phyloP scores from a whole-genome alignment of 2,329 filamentous ascomycete species.

The Penicillium sp. region DNA sequence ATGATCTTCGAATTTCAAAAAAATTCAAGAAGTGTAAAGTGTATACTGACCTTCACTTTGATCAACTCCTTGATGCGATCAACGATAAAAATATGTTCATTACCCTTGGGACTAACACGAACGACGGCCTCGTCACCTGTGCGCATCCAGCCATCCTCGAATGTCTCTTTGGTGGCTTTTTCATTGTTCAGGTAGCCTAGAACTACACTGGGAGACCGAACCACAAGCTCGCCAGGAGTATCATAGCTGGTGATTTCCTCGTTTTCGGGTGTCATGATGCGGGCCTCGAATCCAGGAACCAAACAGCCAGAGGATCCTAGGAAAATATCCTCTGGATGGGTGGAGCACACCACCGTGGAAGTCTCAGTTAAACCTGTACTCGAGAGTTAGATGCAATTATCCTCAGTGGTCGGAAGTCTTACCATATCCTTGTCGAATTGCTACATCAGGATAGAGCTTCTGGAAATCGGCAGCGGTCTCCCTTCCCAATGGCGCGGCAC shows the following conservation, averaged over 20 bases:
- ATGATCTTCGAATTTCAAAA: neutral
- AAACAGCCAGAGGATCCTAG: constrained; percentile 68
- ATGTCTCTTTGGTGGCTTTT: constrained; percentile 75
- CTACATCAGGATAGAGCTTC: constrained; percentile 58
- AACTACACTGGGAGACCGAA: constrained; percentile 70
- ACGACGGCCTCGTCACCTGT: constrained; percentile 82
- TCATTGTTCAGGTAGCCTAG: constrained; percentile 84
- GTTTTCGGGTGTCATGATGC: constrained; percentile 63
- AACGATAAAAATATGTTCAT: constrained; percentile 78
- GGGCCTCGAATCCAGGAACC: constrained; percentile 58
- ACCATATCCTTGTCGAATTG: constrained; percentile 67
- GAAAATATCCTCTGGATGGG: constrained; percentile 55
- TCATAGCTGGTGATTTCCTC: constrained; percentile 65
- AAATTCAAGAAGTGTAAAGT: neutral
- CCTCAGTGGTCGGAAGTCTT: constrained; percentile 13
- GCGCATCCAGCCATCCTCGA: constrained; percentile 70
- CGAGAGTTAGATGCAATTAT: neutral
- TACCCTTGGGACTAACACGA: constrained; percentile 55
- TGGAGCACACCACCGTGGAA: constrained; percentile 60
- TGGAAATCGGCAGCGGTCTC: constrained; percentile 63
- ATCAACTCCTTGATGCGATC: constrained; percentile 76
- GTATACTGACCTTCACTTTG: constrained; percentile 61
- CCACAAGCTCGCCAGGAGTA: constrained; percentile 70
- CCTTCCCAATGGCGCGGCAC: constrained; percentile 69
- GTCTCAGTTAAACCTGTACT: constrained; percentile 70